Conservation (phyloP, 2,329 filamentous ascomycete species). For the Hymenoscyphus infarciens region DNA sequence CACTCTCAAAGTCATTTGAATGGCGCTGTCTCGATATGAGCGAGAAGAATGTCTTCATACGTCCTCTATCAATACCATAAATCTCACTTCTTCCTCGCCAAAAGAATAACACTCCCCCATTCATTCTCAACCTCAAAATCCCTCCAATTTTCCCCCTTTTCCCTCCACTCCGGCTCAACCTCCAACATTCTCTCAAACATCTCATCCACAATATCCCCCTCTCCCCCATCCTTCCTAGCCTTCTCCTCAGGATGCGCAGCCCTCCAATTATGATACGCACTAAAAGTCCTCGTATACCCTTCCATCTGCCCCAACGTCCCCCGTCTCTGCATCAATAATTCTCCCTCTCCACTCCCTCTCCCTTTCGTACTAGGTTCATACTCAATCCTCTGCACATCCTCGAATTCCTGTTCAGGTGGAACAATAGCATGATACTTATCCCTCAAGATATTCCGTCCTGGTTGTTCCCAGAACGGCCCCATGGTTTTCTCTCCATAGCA, state of each 20-base stretch:
- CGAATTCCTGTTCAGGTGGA: constrained; percentile 51
- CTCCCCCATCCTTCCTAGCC: constrained; percentile 50
- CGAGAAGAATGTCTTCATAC: not conserved
- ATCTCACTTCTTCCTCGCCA: constrained; percentile 46
- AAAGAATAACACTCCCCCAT: constrained; percentile 58
- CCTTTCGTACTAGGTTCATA: constrained; percentile 52
- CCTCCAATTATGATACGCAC: constrained; percentile 56
- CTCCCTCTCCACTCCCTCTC: constrained; percentile 38
- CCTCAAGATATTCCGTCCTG: constrained; percentile 53
- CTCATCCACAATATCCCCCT: constrained; percentile 59
- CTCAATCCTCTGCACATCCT: constrained; percentile 48
- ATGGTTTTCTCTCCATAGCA: constrained; percentile 53
- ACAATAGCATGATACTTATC: constrained; percentile 48
- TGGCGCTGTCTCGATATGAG: no score
- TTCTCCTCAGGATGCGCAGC: constrained; percentile 49
- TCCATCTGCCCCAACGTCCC: constrained; percentile 56
- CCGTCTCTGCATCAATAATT: constrained; percentile 49
- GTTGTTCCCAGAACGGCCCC: constrained; percentile 59
- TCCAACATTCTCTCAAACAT: constrained; percentile 57
- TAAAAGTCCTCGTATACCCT: constrained; percentile 60
- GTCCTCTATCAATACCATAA: not conserved
- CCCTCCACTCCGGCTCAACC: constrained; percentile 51
- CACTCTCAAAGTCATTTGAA: no score
- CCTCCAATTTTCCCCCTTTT: constrained; percentile 46
- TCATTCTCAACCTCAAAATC: constrained; percentile 54